Conservation (phyloP, 2,329 filamentous ascomycete species). For the Didymella exigua region DNA sequence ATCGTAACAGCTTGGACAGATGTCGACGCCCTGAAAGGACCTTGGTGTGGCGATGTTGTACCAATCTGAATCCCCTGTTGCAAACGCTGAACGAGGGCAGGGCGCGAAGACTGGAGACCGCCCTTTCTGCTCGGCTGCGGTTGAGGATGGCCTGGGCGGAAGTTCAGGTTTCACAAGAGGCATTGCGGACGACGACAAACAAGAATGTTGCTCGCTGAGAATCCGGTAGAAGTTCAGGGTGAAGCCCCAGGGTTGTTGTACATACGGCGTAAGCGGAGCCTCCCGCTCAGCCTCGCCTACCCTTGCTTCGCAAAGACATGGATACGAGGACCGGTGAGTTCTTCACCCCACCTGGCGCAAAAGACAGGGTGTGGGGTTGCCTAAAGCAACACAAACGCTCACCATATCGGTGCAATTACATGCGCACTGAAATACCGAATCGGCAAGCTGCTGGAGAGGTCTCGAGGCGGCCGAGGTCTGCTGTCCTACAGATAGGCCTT, state of each 20-base stretch:
- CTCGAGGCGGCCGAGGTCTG: not conserved
- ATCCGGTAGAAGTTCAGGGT: not conserved
- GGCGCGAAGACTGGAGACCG: not conserved
- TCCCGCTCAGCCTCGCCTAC: slow-evolving; percentile 5
- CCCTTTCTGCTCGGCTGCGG: not conserved
- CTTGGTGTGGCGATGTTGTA: slow-evolving; percentile 17
- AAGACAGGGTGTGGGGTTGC: slow-evolving; percentile 2
- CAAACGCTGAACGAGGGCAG: slow-evolving; percentile 18
- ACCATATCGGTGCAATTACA: too few species aligned
- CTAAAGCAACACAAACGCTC: not conserved
- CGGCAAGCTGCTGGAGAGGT: not conserved
- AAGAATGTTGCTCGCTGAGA: not conserved
- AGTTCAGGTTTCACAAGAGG: slow-evolving; percentile 9
- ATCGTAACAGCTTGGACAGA: slow-evolving; percentile 29
- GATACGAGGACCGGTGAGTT: slow-evolving; percentile 20
- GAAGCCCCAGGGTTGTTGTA: not conserved
- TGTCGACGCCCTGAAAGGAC: slow-evolving; percentile 19
- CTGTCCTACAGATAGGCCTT: not conserved
- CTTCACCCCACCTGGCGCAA: slow-evolving; percentile 6
- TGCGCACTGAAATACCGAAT: not conserved
- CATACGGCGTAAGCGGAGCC: not conserved
- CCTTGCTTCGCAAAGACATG: not conserved
- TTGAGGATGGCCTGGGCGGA: not conserved
- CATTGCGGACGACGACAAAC: not conserved
- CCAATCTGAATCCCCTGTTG: slow-evolving; percentile 21